Base-by-base conservation (phyloP, 805 yeast genomes). In the Zygosaccharomyces kombuchaensis region DNA sequence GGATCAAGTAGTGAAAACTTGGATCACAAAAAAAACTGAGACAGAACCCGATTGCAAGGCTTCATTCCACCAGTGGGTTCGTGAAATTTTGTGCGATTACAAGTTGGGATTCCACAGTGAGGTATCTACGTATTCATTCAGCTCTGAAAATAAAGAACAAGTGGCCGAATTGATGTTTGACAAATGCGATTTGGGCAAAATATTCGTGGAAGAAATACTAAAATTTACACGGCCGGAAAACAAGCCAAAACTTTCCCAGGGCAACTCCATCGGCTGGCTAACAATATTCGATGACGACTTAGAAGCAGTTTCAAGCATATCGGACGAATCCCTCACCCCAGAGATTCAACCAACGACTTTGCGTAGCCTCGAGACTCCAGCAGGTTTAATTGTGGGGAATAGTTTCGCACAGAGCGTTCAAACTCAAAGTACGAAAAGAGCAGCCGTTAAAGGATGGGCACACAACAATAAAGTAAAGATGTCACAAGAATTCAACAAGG, bases 151-250 rank as follows among this genome's bases (percentile, higher is more conserved):
- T 6, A 45, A 40, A 13, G 45, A 35, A 8, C 46, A 48, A 14
- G 44, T 44, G 34, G 50, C 42, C 4, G 53, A 49, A 13, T 27
- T 49, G 16, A 48, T 40, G 48, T 50, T 50, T 27, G 48, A 51
- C 36, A 53, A 53, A 36, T 48, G 45, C 40, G 56, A 53, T 26
- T 43, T 53, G 8, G 52, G 47, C 39, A 40, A 43, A 25, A 36
- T 46, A 36, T 52, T 49, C 22, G 42, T 47, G 34, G 43, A 35
- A 14, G 45, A 45, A 30, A 39, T 52, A 13, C 13, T 48, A 3
- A 42, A 37, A 19, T 48, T 39, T 19, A 45, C 40, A 4, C 43
- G 38, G 26, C 42, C 48, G 10, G 40, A 36, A 13, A 23, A 16
- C 12, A 19, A 19, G 16, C 6, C 34, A 6, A 38, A 30, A 22